Evolutionary conservation across 2,329 filamentous ascomycete genomes (phyloP).

Genomic region (Fusarium scirpi): DNA sequence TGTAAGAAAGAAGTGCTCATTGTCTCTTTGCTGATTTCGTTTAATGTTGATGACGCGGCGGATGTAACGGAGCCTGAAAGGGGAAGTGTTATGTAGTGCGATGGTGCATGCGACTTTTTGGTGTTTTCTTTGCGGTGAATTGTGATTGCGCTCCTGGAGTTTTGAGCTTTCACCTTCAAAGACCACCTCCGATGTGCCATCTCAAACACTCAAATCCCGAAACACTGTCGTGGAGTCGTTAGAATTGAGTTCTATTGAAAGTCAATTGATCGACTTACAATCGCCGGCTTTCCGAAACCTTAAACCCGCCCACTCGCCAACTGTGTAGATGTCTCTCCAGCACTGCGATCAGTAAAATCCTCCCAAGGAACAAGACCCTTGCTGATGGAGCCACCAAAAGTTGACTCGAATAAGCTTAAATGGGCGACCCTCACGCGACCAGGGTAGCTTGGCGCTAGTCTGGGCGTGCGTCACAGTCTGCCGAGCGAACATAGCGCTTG

Average conservation of each 20-base stretch:
- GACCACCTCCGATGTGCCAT: neutral
- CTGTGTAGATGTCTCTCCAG: neutral
- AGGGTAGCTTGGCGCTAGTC: conserved; percentile 29
- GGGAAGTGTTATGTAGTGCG: neutral
- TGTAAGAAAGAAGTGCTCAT: conserved; percentile 4
- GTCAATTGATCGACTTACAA: neutral
- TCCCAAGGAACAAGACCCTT: neutral
- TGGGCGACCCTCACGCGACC: conserved; percentile 23
- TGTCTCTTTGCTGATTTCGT: conserved; percentile 7
- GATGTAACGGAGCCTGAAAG: neutral
- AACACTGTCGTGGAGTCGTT: neutral
- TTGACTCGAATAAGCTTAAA: conserved; percentile 37
- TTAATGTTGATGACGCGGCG: conserved; percentile 19
- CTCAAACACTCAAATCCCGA: neutral
- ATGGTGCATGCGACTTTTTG: neutral
- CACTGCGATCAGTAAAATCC: neutral
- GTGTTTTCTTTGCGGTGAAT: neutral
- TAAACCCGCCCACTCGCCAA: neutral
- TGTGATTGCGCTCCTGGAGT: rapidly evolving
- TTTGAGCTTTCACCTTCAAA: neutral
- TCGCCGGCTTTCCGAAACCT: neutral
- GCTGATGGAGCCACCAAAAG: neutral
- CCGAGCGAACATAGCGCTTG: conserved; percentile 17
- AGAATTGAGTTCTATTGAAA: neutral
- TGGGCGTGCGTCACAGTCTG: conserved; percentile 40